A percentile compares a stretch with the other conserved stretches of the same genome.
phyloP scores from a whole-genome alignment of 1,284 basidiomycete species.

The Sporisorium exsertum region DNA sequence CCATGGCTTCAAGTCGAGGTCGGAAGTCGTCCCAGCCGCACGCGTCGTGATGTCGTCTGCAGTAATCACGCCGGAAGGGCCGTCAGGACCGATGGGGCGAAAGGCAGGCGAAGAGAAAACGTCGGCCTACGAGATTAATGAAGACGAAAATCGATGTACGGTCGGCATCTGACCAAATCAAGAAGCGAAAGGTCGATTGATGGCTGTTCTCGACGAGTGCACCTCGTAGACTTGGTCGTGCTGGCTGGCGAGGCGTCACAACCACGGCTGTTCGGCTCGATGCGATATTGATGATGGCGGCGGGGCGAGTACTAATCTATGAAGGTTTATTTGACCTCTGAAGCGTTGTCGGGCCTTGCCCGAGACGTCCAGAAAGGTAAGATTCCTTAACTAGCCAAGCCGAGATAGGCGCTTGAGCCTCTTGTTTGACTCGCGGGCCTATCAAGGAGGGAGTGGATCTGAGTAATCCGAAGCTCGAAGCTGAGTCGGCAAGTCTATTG shows the following conservation, averaged over 20 bases:
- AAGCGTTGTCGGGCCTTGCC: background rate
- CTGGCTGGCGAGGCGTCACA: background rate
- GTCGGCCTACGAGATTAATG: background rate
- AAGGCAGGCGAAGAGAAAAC: background rate
- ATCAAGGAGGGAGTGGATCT: background rate
- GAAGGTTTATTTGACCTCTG: background rate
- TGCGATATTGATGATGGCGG: background rate
- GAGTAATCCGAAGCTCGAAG: background rate
- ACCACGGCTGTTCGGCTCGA: background rate
- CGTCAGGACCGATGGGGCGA: background rate
- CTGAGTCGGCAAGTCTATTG: slow-evolving; percentile 1
- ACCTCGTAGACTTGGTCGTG: background rate
- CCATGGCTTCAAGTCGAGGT: slow-evolving; percentile 10
- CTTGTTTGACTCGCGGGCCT: background rate
- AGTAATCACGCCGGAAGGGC: background rate
- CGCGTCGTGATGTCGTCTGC: background rate
- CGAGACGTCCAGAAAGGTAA: background rate
- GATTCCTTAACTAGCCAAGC: slow-evolving; percentile 3
- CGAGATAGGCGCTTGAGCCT: slow-evolving; percentile 1
- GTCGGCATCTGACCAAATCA: background rate
- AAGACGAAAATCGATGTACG: background rate
- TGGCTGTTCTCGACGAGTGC: background rate
- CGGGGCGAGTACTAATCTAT: background rate
- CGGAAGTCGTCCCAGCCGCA: background rate
- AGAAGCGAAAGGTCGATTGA: background rate